These are phyloP conservation scores for Mangifera indica DNA, from an alignment of 345 rosid genomes.

Conservation along the genomic window DNA sequence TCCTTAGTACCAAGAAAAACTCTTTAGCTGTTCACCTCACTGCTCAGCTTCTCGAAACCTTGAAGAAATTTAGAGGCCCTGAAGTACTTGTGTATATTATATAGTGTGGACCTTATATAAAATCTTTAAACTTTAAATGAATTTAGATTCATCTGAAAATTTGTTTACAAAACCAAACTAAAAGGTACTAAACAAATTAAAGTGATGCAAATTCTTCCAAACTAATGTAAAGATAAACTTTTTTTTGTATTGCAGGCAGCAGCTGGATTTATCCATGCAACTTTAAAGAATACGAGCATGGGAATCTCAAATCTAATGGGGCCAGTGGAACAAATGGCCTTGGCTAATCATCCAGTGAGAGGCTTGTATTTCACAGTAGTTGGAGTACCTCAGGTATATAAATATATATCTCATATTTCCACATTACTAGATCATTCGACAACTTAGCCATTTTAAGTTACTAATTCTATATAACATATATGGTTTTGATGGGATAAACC, in stretches of 20 bases:
- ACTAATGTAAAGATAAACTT: too few species aligned
- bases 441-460: neutral
- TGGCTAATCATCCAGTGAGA: constrained; percentile 35
- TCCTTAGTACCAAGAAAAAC: constrained; percentile 27
- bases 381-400: constrained; percentile 36
- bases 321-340: constrained; percentile 35
- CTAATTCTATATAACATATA: neutral
- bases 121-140: too few species aligned
- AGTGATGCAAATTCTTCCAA: too few species aligned
- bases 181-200: too few species aligned
- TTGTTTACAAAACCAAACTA: too few species aligned
- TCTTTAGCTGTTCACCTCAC: constrained; percentile 35
- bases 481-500: neutral
- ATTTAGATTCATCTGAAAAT: too few species aligned
- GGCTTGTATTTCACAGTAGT: constrained; percentile 34
- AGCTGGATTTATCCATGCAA: constrained; percentile 1
- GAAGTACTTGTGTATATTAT: constrained; percentile 25
- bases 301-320: constrained; percentile 39
- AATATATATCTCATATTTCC: neutral
- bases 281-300: constrained; percentile 34
- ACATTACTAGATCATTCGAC: too few species aligned
- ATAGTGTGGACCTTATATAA: neutral
- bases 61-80: constrained; percentile 29
- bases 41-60: constrained; percentile 22
- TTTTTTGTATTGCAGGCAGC: neutral